Evolutionary conservation across 2,329 filamentous ascomycete genomes (phyloP), one percentile per base, ranked within the genome.

Genomic region (Colletotrichum gigasporum): DNA sequence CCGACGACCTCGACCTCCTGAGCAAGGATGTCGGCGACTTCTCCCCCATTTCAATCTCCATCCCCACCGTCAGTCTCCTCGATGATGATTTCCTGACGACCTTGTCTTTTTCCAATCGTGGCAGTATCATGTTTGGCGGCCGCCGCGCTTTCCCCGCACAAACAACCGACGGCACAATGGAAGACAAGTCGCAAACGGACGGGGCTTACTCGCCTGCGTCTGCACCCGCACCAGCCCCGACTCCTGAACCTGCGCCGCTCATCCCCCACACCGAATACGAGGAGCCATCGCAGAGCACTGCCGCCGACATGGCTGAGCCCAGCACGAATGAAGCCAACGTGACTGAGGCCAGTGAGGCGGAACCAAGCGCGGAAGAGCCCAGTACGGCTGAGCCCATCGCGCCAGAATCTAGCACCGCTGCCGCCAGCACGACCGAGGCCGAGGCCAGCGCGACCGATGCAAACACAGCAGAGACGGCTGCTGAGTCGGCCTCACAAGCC

Each of bases 81-180:
- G 86, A 87, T 66, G 84, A 88, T 77, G 85, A 83, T 70, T 85
- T 86, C 71, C 74, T 90, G 71, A 81, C 78, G 68, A 79, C 80
- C 59, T 75, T 90, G 68, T 82, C 82, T 68, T 90, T 90, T 72
- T 89, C 87, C 61, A 87, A 88, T 67, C 82, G 87, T 69, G 87
- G 87, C 68, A 90, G 87, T 75, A 79, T 90, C 70, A 86, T 90
- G 82, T 82, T 89, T 71, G 82, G 83, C 66, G 82, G 81, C 55
- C 58, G 50, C 32, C 64, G 52, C 34, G 54, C 62, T 62, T 55
- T 57, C 50, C 52, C 58, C 30, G 50, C 34, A 42, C 54, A 53
- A 60, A 50, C 51, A 39, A 57, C 30, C 24, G 54, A 57, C 52
- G 41, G 56, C 35, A 61, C 26, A 39, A 65, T 52, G 61, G 24